Conservation (phyloP, 2,329 filamentous ascomycete species). For the Pezicula carpinea region DNA sequence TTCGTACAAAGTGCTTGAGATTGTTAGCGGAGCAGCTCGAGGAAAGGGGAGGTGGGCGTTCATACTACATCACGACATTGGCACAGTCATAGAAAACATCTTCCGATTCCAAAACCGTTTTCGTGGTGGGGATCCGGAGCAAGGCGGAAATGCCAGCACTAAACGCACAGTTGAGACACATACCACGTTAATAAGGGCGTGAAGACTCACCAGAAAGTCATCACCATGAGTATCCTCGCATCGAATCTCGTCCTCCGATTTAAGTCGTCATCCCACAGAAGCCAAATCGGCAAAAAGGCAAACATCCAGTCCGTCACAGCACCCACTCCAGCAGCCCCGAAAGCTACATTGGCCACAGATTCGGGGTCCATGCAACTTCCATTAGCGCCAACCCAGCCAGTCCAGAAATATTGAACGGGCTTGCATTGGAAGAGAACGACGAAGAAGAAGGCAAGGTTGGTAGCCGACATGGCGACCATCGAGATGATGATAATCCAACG, state of each 20-base stretch:
- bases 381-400: slow-evolving; percentile 28
- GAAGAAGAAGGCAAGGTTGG: slow-evolving; percentile 37
- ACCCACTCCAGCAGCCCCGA: slow-evolving; percentile 39
- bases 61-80: slow-evolving; percentile 5
- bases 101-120: slow-evolving; percentile 2
- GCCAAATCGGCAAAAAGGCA: slow-evolving; percentile 44
- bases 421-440: slow-evolving; percentile 44
- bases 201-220: slow-evolving; percentile 33
- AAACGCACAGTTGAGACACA: background rate
- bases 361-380: slow-evolving; percentile 38
- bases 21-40: background rate
- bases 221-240: slow-evolving; percentile 36
- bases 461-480: slow-evolving; percentile 30
- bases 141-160: slow-evolving; percentile 5
- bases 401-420: slow-evolving; percentile 45
- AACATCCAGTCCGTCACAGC: slow-evolving; percentile 43
- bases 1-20: slow-evolving; percentile 6
- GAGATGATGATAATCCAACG: slow-evolving; percentile 26
- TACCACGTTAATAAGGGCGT: slow-evolving; percentile 18
- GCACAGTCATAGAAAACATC: slow-evolving; percentile 11
- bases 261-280: slow-evolving; percentile 46
- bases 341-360: slow-evolving; percentile 37
- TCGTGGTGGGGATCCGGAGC: slow-evolving; percentile 5
- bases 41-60: background rate
- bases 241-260: slow-evolving; percentile 34